phyloP scores from a whole-genome alignment of 805 yeast genomes.

The Scheffersomyces lignosus region DNA sequence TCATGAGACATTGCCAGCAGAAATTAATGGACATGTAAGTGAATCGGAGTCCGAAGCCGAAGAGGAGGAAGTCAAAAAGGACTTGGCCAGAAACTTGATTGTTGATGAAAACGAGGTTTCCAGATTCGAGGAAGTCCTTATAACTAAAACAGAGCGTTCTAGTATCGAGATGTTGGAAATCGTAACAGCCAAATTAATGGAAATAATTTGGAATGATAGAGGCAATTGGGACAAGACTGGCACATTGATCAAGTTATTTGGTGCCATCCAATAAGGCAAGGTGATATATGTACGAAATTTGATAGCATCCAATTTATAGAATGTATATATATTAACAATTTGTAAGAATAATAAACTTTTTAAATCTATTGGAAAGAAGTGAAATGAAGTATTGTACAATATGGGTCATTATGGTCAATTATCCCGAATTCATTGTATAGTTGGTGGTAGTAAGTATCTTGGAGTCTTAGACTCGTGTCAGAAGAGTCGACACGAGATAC shows the following conservation, averaged over 20 bases:
- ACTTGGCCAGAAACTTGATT: constrained; percentile 53
- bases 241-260: constrained; percentile 33
- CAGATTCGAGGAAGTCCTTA: neutral
- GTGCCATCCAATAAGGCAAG: too few species aligned
- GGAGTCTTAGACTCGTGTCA: too few species aligned
- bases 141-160: constrained; percentile 24
- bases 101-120: constrained; percentile 14
- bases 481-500: too few species aligned
- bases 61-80: constrained; percentile 38
- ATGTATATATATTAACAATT: too few species aligned
- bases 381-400: too few species aligned
- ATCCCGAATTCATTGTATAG: too few species aligned
- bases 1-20: neutral
- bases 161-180: constrained; percentile 39
- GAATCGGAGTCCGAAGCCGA: constrained; percentile 38
- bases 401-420: too few species aligned
- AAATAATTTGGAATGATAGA: constrained; percentile 70
- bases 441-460: too few species aligned
- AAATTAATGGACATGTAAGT: neutral
- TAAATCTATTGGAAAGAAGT: too few species aligned
- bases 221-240: constrained; percentile 43
- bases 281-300: too few species aligned
- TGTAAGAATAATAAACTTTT: too few species aligned
- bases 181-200: constrained; percentile 65
- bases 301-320: too few species aligned